Percentiles rank a stretch among this genome's conserved stretches.
Conservation (phyloP, 495 filamentous ascomycete genomes). For the Talaromyces ruber region DNA sequence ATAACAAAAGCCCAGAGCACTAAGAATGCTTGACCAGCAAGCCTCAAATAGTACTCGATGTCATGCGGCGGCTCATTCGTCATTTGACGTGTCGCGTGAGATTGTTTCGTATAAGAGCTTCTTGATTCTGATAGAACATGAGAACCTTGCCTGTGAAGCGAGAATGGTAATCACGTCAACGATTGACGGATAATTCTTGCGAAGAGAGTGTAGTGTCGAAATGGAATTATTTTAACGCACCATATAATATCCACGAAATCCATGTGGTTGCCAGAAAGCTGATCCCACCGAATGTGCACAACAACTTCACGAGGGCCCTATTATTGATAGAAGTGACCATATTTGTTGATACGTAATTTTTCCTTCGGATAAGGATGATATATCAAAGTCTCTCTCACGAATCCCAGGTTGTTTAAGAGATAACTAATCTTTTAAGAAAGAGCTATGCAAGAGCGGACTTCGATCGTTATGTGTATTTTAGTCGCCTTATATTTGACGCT, state of each 20-base stretch:
- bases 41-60: not conserved
- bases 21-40: not conserved
- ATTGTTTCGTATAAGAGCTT: not conserved
- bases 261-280: not conserved
- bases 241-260: not conserved
- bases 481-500: not conserved
- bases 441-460: not conserved
- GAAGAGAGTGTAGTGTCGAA: not conserved
- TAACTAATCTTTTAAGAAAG: not conserved
- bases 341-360: not conserved
- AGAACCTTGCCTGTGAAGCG: not conserved
- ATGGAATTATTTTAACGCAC: not conserved
- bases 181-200: not conserved
- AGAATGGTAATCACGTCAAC: not conserved
- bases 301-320: not conserved
- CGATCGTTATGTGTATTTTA: not conserved
- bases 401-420: not conserved
- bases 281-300: not conserved
- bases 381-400: not conserved
- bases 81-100: not conserved
- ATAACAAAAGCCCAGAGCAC: not conserved
- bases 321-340: not conserved
- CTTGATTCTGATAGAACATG: not conserved
- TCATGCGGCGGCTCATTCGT: not conserved
- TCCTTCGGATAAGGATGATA: not conserved